Evolutionary conservation across 306 rosid species (phyloP).

Genomic region (Trifolium pratense): DNA sequence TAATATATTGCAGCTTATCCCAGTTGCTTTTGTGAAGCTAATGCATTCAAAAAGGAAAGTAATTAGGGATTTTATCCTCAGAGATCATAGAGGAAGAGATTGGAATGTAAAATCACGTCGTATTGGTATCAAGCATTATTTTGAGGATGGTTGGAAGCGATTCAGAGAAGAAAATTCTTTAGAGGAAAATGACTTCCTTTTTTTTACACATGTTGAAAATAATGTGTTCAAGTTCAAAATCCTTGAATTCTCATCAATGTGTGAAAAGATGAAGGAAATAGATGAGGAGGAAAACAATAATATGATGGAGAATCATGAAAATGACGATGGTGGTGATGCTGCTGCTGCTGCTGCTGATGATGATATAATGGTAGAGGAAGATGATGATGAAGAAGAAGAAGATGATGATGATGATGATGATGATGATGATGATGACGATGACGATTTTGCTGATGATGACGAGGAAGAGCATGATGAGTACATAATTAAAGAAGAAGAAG

Average conservation of each 20-base stretch:
- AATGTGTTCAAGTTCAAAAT: conserved; percentile 30
- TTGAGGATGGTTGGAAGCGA: conserved; percentile 39
- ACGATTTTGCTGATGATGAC: not conserved
- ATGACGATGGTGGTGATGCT: not conserved
- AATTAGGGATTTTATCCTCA: conserved; percentile 22
- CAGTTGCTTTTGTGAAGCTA: conserved; percentile 33
- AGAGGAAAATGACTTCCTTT: not conserved
- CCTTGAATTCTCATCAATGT: conserved; percentile 9
- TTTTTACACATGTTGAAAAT: conserved; percentile 22
- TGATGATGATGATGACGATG: not conserved
- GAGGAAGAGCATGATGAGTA: not conserved
- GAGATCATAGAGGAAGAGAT: conserved; percentile 20
- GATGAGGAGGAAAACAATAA: not conserved
- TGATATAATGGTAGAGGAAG: not conserved
- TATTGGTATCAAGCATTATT: not conserved
- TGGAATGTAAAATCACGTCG: conserved; percentile 18
- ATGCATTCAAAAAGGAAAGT: not conserved
- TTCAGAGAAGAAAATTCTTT: conserved; percentile 32
- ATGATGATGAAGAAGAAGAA: not conserved
- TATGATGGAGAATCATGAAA: not conserved
- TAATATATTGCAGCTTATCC: conserved; percentile 41
- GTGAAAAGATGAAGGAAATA: conserved; percentile 24
- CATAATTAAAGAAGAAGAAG: not conserved
- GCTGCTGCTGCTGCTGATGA: not conserved
- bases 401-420: not conserved